phyloP scores from a whole-genome alignment of 441 rosid genomes.

The Daphne laureola region DNA sequence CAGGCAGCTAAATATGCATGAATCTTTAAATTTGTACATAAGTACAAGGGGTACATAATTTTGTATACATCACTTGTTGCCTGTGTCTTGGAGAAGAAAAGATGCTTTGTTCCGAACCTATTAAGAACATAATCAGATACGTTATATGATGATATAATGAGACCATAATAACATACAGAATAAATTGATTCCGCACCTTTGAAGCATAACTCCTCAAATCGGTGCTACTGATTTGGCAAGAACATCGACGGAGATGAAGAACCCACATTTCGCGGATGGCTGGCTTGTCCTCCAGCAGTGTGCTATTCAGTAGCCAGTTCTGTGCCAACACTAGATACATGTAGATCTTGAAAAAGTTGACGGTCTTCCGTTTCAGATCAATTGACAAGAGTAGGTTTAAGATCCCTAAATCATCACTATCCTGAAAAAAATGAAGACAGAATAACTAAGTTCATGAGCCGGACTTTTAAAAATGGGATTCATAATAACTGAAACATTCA shows the following conservation, averaged over 20 bases:
- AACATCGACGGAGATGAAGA: slow-evolving; percentile 61
- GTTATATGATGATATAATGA: not conserved
- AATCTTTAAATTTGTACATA: too few species aligned
- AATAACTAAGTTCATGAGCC: too few species aligned
- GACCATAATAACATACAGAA: slow-evolving; percentile 6
- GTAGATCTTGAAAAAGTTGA: slow-evolving; percentile 62
- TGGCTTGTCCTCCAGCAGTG: slow-evolving; percentile 39
- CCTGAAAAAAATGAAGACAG: slow-evolving; percentile 35
- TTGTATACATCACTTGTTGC: slow-evolving; percentile 12
- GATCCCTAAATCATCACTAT: slow-evolving; percentile 35
- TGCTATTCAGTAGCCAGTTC: slow-evolving; percentile 62
- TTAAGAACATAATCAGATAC: slow-evolving; percentile 3
- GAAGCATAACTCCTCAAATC: slow-evolving; percentile 68
- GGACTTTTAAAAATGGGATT: too few species aligned
- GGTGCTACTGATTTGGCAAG: slow-evolving; percentile 65
- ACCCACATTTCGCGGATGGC: slow-evolving; percentile 61
- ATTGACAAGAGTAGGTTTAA: slow-evolving; percentile 42
- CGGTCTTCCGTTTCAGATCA: slow-evolving; percentile 48
- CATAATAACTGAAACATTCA: too few species aligned
- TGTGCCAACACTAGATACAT: slow-evolving; percentile 50
- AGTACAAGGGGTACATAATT: not conserved
- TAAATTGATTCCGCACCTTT: slow-evolving; percentile 35
- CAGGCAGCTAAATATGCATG: too few species aligned
- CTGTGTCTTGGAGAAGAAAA: slow-evolving; percentile 50
- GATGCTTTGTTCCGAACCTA: slow-evolving; percentile 90